A percentile compares a stretch with the other conserved stretches of the same genome.
These are phyloP conservation scores for Staphylotrichum longicolle DNA, from an alignment of 495 filamentous ascomycete genomes.

Conservation along the genomic window DNA sequence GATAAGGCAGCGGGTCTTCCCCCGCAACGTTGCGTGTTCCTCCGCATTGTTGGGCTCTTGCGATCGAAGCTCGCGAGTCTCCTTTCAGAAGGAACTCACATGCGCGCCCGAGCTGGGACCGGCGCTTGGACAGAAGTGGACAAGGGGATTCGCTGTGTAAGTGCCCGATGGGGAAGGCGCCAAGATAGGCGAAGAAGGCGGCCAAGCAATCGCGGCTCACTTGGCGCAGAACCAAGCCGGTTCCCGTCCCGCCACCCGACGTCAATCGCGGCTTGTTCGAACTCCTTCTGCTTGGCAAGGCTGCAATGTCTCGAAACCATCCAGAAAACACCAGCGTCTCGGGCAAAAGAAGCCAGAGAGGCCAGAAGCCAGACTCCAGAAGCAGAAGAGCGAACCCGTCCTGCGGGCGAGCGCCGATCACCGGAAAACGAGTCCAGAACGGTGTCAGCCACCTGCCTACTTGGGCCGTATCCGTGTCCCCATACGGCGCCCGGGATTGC, in stretches of 20 bases:
- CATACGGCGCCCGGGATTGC: neutral
- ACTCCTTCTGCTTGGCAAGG: constrained; percentile 2
- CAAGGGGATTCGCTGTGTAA: neutral
- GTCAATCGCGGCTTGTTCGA: neutral
- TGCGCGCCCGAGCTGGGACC: too few relatives aligned
- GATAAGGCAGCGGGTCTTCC: too few relatives aligned
- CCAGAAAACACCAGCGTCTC: neutral
- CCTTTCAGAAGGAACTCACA: too few relatives aligned
- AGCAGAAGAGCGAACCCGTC: neutral
- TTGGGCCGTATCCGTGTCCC: constrained; percentile 10
- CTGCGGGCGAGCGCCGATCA: neutral
- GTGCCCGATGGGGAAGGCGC: constrained; percentile 17
- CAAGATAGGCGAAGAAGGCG: neutral
- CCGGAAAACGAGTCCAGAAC: neutral
- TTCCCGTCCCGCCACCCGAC: neutral
- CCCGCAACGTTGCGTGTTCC: too few relatives aligned
- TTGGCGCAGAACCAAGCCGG: constrained; percentile 1
- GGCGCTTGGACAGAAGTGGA: constrained; percentile 3
- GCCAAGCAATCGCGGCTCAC: constrained; percentile 4
- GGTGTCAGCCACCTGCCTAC: constrained; percentile 6
- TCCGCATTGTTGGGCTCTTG: too few relatives aligned
- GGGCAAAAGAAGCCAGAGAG: neutral
- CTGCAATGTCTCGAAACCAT: neutral
- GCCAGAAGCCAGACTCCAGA: neutral
- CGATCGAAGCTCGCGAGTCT: too few relatives aligned